phyloP scores from a whole-genome alignment of 305 asterid genomes.

The Ilex paraguariensis region DNA sequence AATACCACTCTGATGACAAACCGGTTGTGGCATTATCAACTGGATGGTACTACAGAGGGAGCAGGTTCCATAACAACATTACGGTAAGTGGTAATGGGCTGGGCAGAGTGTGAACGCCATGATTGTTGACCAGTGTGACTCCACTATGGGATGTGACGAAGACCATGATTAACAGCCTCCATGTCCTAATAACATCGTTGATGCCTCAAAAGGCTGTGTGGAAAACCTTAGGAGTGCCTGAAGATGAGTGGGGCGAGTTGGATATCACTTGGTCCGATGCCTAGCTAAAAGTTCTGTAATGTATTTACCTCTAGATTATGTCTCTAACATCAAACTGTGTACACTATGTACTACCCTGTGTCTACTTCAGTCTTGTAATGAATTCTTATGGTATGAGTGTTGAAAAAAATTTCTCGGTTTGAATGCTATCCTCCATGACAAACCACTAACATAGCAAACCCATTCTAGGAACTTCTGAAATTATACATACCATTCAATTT shows the following conservation, averaged over 20 bases:
- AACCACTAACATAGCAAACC: no score
- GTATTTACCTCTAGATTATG: no score
- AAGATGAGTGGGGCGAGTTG: conserved; percentile 20
- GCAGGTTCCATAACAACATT: conserved; percentile 27
- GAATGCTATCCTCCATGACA: no score
- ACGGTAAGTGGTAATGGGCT: conserved; percentile 26
- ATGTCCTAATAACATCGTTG: conserved; percentile 36
- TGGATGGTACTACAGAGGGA: conserved; percentile 38
- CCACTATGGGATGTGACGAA: conserved; percentile 34
- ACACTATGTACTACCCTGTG: no score
- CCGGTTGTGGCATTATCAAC: conserved; percentile 40
- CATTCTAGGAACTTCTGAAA: no score
- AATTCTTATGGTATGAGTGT: no score
- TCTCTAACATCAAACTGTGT: no score
- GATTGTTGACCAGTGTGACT: conserved; percentile 47
- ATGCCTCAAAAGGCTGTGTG: conserved; percentile 46
- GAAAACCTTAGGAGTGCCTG: conserved; percentile 30
- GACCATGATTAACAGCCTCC: conserved; percentile 35
- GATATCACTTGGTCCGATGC: conserved; percentile 28
- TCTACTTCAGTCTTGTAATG: no score
- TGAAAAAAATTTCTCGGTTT: no score
- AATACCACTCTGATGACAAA: conserved; percentile 31
- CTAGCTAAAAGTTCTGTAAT: not conserved
- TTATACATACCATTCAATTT: no score
- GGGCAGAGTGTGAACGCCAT: conserved; percentile 30